Evolutionary conservation across 2,329 filamentous ascomycete genomes (phyloP), one percentile per base, ranked within the genome.

Genomic region (Pseudohalonectria lignicola): DNA sequence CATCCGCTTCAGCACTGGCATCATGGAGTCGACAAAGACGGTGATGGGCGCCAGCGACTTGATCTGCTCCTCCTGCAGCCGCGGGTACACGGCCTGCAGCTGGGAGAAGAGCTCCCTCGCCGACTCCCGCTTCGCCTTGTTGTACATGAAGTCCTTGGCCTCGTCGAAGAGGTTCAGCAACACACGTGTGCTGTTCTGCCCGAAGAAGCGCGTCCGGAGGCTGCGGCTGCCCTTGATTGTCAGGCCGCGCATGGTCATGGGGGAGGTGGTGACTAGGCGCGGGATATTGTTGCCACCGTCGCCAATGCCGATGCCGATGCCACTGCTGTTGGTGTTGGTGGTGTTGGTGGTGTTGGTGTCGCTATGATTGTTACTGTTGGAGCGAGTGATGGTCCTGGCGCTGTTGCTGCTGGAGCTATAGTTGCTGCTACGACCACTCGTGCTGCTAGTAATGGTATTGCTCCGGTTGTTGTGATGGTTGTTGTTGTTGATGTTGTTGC

Each of bases 1-100:
- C 71, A 76, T 76, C 34, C 71, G 67, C 50, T 72, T 72, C 40
- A 66, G 64, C 3, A 75, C 61, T 0, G 71, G 70, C 49, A 71
- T 69, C 57, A 74, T 69, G n/a, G 70, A 74, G 46, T 75, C 69
- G 20, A 74, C 70, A 46, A 67, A 75, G 23, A 75, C 70, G 3
- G 67, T 60, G 32, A 75, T 73, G 1, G 71, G 70, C 5, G 64
- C 54, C 30, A 71, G 53, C 0, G 60, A 61, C 45, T 64, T 63
- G 38, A 56, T 56, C 46, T 67, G 63, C 21, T 69, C 63, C 35
- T 66, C 61, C 44, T 67, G 65, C 8, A 74, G 53, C 12, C 60
- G 53, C 42, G 57, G 63, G 47, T 74, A 64, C 28, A 74, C 60
- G 32, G 62, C 61, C 39, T 64, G 60, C 32, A 73, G 62, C 34